Percentiles rank a stretch among this genome's conserved stretches.
These are phyloP conservation scores for Xylaria sp. DNA, from an alignment of 2,329 filamentous ascomycete genomes.

Conservation along the genomic window DNA sequence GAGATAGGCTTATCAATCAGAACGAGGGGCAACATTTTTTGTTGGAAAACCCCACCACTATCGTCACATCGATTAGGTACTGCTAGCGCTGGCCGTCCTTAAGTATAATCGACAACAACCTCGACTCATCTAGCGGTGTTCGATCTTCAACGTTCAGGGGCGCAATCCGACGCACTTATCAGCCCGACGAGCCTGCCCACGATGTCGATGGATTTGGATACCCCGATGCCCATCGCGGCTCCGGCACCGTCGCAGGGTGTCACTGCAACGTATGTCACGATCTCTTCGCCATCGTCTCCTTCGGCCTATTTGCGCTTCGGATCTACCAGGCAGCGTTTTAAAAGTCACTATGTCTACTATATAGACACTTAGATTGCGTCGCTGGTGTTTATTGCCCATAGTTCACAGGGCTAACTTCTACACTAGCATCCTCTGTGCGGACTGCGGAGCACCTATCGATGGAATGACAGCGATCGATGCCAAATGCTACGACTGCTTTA, in stretches of 20 bases:
- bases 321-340: no score
- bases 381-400: slow-evolving; percentile 16
- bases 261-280: slow-evolving; percentile 65
- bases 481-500: slow-evolving; percentile 95
- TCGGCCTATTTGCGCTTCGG: not conserved
- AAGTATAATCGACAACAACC: slow-evolving; percentile 9
- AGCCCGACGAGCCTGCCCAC: slow-evolving; percentile 7
- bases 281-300: slow-evolving; percentile 13
- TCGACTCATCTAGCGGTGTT: not conserved
- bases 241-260: slow-evolving; percentile 44
- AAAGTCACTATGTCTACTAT: not conserved
- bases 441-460: slow-evolving; percentile 96
- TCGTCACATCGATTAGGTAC: slow-evolving; percentile 15
- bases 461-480: slow-evolving; percentile 87
- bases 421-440: slow-evolving; percentile 90
- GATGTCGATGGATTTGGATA: slow-evolving; percentile 70
- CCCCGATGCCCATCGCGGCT: slow-evolving; percentile 60
- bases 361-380: not conserved
- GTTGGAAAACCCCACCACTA: slow-evolving; percentile 41
- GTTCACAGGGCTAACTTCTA: slow-evolving; percentile 48
- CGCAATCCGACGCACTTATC: not conserved
- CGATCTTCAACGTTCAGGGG: not conserved
- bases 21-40: slow-evolving; percentile 44
- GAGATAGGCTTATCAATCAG: slow-evolving; percentile 40
- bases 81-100: not conserved